Evolutionary conservation across 2,329 filamentous ascomycete species (phyloP), one percentile per base, ranked within the genome.

Genomic region (Sarocladium brachiariae): DNA sequence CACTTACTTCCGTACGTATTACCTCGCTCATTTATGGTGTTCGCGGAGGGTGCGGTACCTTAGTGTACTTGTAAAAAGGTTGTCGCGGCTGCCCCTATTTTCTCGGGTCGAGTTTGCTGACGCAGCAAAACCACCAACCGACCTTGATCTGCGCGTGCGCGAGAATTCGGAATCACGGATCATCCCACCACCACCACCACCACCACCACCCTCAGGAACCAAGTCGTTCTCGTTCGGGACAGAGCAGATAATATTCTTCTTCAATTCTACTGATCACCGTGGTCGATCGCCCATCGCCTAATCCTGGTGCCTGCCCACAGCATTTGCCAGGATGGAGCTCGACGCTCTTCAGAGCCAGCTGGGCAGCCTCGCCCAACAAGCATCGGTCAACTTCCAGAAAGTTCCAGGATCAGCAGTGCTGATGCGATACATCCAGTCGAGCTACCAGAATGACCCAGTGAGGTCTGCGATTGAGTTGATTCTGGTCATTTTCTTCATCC

Each of bases 381-480:
- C 77, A 21, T 73, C 74, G 50, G 72, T 81, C 53, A 77, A 84
- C 52, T 95, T 99, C 65, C 91, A 96, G 62, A 89, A 87, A 63
- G 80, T 99, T 34, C 95, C 93, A 25, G 93, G 93, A 49, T 97
- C 92, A 25, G 88, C 92, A 37, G 96, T 99, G 59, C 77, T 97
- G 61, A 81, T 95, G 59, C 88, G 93, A 55, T 99, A 99, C 70
- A 90, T 99, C 65, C 89, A 89, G 68, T 96, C 90, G 52, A 96
- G 90, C 66, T 97, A 99, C 73, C 93, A 99, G 72, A 87, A 99
- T 65, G 93, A 99, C 62, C 93, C 93, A 9, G 83, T 97, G 51
- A 86, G 95, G 50, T 95, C 89, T 49, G 89, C 89, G 34, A 89
- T 99, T 58, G 93, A 99, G 70, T 75, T 99, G 48, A 84, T 97